Evolutionary conservation across 2,329 filamentous ascomycete species (phyloP).

Genomic region (Didymosphaeria variabile): DNA sequence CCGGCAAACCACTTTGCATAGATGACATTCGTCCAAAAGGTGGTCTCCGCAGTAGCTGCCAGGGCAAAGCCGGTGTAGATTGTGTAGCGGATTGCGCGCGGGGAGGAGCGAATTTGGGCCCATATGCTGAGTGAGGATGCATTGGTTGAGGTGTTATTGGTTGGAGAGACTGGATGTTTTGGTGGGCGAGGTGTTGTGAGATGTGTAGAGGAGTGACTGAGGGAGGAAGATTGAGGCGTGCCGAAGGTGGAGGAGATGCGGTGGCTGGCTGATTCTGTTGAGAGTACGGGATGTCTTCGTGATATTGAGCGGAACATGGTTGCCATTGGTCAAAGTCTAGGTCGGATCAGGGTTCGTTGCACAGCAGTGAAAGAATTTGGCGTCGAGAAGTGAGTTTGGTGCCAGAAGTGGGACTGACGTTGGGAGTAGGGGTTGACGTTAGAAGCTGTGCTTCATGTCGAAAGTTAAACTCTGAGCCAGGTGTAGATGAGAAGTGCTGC

Average conservation of each 20-base stretch:
- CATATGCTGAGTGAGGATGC: conserved; percentile 26
- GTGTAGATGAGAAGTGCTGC: no score
- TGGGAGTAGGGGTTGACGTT: no score
- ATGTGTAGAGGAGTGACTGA: background rate
- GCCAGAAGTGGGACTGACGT: no score
- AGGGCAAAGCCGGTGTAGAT: conserved; percentile 35
- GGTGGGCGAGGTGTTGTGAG: background rate
- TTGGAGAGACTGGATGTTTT: background rate
- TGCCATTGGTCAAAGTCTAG: background rate
- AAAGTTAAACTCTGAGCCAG: no score
- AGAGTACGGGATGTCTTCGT: background rate
- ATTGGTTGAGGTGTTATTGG: no score
- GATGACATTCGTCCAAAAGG: conserved; percentile 40
- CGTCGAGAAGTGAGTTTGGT: no score
- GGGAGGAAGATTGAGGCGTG: background rate
- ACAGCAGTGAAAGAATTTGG: no score
- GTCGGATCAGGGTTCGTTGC: background rate
- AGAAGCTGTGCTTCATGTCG: no score
- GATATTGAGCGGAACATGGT: background rate
- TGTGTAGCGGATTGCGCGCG: conserved; percentile 33
- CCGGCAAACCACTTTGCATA: conserved; percentile 37
- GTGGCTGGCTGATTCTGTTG: background rate
- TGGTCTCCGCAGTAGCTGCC: conserved; percentile 34
- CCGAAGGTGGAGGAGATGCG: background rate
- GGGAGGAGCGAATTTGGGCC: conserved; percentile 23